phyloP scores from a whole-genome alignment of 306 rosid species.

The cucumber (Cucumis sativus) region Cucumber_9930_V3 NC_026657.2:29359501-29360000 shows the following conservation, averaged over 20 bases:
- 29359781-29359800: conserved; percentile 78
- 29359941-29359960: conserved; percentile 3
- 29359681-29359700: conserved; percentile 56
- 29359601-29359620: conserved; percentile 52
- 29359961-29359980: conserved; percentile 3
- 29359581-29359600: conserved; percentile 37
- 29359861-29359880: conserved; percentile 51
- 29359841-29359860: conserved; percentile 74
- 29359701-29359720: conserved; percentile 44
- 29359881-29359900: conserved; percentile 46
- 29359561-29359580: conserved; percentile 26
- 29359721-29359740: conserved; percentile 38
- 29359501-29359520: conserved; percentile 82
- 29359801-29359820: conserved; percentile 65
- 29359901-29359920: conserved; percentile 40
- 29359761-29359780: conserved; percentile 58
- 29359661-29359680: conserved; percentile 41
- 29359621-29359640: conserved; percentile 70
- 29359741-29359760: conserved; percentile 28
- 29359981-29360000: background rate
- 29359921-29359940: conserved; percentile 3
- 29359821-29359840: conserved; percentile 84
- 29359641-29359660: conserved; percentile 15
- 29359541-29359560: conserved; percentile 35
- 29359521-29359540: conserved; percentile 55